These are phyloP conservation scores for Tulasnella sp. DNA, from an alignment of 768 basidiomycete species.

Conservation along the genomic window DNA sequence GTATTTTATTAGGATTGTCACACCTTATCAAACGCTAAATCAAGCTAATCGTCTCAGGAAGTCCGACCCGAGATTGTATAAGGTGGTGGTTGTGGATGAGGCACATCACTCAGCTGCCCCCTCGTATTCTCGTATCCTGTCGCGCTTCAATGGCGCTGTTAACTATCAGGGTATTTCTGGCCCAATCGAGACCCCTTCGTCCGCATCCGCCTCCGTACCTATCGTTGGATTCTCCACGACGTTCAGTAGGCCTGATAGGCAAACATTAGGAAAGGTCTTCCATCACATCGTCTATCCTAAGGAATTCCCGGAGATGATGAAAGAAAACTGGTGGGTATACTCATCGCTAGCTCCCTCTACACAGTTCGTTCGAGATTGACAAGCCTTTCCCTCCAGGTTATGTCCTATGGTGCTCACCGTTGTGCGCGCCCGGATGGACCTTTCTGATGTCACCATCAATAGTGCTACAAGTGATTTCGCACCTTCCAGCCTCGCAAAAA, in stretches of 20 bases:
- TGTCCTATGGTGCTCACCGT: constrained; percentile 78
- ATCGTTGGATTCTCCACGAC: constrained; percentile 94
- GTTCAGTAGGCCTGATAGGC: constrained; percentile 81
- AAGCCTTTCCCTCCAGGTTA: no score
- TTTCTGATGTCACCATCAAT: constrained; percentile 56
- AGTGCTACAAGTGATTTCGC: constrained; percentile 69
- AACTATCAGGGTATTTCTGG: constrained; percentile 34
- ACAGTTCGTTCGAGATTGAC: no score
- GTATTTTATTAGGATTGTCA: constrained; percentile 58
- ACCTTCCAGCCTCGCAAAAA: constrained; percentile 60
- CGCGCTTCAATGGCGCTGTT: constrained; percentile 52
- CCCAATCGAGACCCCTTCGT: constrained; percentile 29
- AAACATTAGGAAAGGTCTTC: constrained; percentile 81
- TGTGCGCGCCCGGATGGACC: constrained; percentile 61
- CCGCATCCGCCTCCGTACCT: constrained; percentile 40
- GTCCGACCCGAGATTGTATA: constrained; percentile 55
- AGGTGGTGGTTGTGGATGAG: constrained; percentile 80
- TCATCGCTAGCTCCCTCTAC: no score
- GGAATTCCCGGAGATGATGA: constrained; percentile 85
- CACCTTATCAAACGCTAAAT: constrained; percentile 78
- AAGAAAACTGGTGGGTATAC: constrained; percentile 75
- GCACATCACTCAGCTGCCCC: constrained; percentile 92
- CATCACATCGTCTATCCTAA: constrained; percentile 86
- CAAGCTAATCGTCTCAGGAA: constrained; percentile 54
- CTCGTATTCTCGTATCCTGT: constrained; percentile 80